phyloP scores from a whole-genome alignment of 2,329 filamentous ascomycete species.

The Alternaria angustiovoidea region DNA sequence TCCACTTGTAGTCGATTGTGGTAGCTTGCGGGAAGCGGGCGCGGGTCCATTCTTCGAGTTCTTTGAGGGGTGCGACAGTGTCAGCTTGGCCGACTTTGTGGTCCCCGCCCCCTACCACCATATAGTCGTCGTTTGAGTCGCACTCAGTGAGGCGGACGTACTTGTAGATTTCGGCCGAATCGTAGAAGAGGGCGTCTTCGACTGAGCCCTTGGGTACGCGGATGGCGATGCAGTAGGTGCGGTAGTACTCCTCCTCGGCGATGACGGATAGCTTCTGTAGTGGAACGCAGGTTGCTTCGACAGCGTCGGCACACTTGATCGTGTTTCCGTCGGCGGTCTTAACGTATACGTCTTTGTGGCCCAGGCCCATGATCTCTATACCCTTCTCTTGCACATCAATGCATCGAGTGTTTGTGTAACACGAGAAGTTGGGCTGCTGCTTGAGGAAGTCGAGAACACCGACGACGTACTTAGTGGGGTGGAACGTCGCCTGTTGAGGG shows the following conservation, averaged over 20 bases:
- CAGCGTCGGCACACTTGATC: slow-evolving; percentile 58
- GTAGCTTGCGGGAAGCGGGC: slow-evolving; percentile 62
- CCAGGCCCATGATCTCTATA: slow-evolving; percentile 55
- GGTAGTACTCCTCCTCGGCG: slow-evolving; percentile 61
- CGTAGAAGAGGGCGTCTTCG: slow-evolving; percentile 65
- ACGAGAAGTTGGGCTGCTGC: slow-evolving; percentile 62
- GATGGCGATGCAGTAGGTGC: slow-evolving; percentile 66
- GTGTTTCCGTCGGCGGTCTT: slow-evolving; percentile 58
- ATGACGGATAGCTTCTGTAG: slow-evolving; percentile 64
- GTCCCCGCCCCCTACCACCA: slow-evolving; percentile 65
- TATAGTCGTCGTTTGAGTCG: slow-evolving; percentile 63
- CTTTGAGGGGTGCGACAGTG: slow-evolving; percentile 56
- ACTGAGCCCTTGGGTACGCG: slow-evolving; percentile 61
- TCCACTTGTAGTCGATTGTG: slow-evolving; percentile 64
- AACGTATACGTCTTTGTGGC: slow-evolving; percentile 58
- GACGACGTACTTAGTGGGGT: slow-evolving; percentile 64
- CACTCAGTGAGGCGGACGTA: slow-evolving; percentile 64
- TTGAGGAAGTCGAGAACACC: slow-evolving; percentile 62
- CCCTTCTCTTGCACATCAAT: slow-evolving; percentile 59
- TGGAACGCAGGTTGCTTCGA: slow-evolving; percentile 65
- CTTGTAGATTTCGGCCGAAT: slow-evolving; percentile 63
- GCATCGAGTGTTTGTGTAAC: slow-evolving; percentile 62
- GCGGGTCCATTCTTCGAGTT: slow-evolving; percentile 63
- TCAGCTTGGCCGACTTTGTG: slow-evolving; percentile 66
- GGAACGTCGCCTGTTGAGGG: slow-evolving; percentile 62